Conservation (phyloP, 306 rosid genomes). For the Geum urbanum region DNA sequence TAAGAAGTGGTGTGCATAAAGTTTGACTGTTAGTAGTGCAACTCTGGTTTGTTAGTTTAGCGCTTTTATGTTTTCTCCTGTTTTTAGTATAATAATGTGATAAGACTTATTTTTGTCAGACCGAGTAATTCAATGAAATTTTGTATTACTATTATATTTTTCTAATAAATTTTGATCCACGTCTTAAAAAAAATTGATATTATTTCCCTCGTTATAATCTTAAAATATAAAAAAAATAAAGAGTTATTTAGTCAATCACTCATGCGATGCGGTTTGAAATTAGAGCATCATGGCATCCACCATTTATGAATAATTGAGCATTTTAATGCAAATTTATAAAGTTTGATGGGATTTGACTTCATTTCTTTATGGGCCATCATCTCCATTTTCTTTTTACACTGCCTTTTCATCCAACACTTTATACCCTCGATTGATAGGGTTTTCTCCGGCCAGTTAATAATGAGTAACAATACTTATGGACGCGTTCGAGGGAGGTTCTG, state of each 20-base stretch:
- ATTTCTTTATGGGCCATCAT: constrained; percentile 30
- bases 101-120: too few species aligned
- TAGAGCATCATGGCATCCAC: constrained; percentile 28
- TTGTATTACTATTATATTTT: too few species aligned
- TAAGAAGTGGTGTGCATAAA: too few species aligned
- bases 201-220: too few species aligned
- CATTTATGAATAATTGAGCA: constrained; percentile 28
- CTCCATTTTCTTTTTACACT: constrained; percentile 9
- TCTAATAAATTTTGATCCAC: too few species aligned
- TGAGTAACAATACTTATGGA: constrained; percentile 4
- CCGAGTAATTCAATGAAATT: too few species aligned
- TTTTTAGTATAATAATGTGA: too few species aligned
- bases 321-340: constrained; percentile 16
- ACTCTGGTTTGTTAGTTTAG: too few species aligned
- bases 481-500: neutral
- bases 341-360: constrained; percentile 47
- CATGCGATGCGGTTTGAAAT: constrained; percentile 25
- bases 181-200: too few species aligned
- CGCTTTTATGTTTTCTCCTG: too few species aligned
- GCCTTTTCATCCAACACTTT: constrained; percentile 5
- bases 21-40: too few species aligned
- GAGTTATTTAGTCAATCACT: constrained; percentile 28
- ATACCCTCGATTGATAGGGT: constrained; percentile 17
- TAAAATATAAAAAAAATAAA: too few species aligned
- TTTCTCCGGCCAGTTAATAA: constrained; percentile 15